Evolutionary conservation across 371 early-diverging fungal genomes (phyloP).

Genomic region (Batkoa obscura): DNA sequence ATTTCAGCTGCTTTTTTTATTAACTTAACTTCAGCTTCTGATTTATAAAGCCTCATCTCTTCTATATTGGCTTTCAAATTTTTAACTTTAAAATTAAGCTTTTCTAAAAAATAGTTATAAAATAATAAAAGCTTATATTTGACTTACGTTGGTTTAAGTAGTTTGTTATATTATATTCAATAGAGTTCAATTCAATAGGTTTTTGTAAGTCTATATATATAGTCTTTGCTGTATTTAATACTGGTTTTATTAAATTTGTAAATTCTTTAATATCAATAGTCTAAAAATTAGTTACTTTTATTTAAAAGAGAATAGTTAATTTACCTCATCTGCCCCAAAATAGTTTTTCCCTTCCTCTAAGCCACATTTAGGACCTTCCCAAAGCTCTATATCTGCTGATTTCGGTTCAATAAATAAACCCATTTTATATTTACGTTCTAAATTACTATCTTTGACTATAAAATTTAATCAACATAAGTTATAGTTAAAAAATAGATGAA

Average conservation of each 20-base stretch:
- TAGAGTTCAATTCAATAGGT: not conserved
- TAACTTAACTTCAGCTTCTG: constrained; percentile 44
- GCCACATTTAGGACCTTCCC: constrained; percentile 87
- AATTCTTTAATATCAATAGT: constrained; percentile 2
- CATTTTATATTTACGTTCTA: constrained; percentile 51
- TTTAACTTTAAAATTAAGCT: constrained; percentile 14
- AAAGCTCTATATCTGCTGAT: constrained; percentile 51
- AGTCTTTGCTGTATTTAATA: constrained; percentile 9
- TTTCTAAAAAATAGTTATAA: too few relatives aligned
- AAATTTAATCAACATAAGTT: not conserved
- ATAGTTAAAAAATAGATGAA: not conserved
- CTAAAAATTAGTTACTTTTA: not conserved
- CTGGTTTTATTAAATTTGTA: not conserved
- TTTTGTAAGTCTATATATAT: constrained; percentile 17
- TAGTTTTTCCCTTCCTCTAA: constrained; percentile 47
- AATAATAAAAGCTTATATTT: too few relatives aligned
- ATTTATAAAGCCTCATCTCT: constrained; percentile 57
- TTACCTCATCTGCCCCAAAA: constrained; percentile 79
- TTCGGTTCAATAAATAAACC: constrained; percentile 70
- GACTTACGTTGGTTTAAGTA: not conserved
- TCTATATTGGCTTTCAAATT: constrained; percentile 40
- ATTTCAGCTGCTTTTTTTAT: constrained; percentile 65
- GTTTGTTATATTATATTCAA: constrained; percentile 2
- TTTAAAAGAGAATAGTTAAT: not conserved
- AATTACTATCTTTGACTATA: constrained; percentile 30